Evolutionary conservation across 352 stramenopile genomes (phyloP), one percentile per base, ranked within the genome.

Genomic region (Phytophthora palmivora): DNA sequence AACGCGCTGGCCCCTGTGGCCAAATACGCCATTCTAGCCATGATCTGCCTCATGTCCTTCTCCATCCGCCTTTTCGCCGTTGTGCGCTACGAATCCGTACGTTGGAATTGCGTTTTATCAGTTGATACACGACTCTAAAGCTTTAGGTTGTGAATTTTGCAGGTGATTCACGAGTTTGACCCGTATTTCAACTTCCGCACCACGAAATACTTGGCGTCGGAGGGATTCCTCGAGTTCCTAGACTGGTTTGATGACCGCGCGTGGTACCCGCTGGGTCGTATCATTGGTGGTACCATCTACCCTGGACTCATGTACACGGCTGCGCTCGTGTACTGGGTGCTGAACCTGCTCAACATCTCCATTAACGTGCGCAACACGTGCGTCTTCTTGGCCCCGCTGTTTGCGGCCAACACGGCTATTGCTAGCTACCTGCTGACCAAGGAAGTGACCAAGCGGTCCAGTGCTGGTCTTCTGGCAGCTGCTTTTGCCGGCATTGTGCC

Each of bases 141-240:
- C 8, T 53, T 33, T 51, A 36, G 15, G 32, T 30, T 48, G n/a
- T 44, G 34, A 10, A 32, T 9, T 11, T 37, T 59, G 26, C 55
- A 89, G 74, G 86, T 97, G 21, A 97, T 96, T 65, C 85, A 96
- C 74, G 88, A 97, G 73, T 97, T 96, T 53, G 86, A 97, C 56
- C 88, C 97, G 28, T 99, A 98, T 71, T 99, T 99, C 77, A 99
- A 99, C 77, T 99, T 96, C 86, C 91, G 97, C 30, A 98, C 97
- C 9, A 99, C 97, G 42, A 98, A 99, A 78, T 98, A 97, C 84
- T 76, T 98, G 37, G 86, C 90, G 14, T 88, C 92, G 16, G 80
- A 98, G 55, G 97, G 97, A n/a, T 93, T 96, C 53, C 83, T 98
- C 41, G 94, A 97, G 69, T 99, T 99, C 78, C 84, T 98, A 43